These are phyloP conservation scores for Periconia sp. DNA, from an alignment of 2,329 filamentous ascomycete genomes.

Conservation along the genomic window DNA sequence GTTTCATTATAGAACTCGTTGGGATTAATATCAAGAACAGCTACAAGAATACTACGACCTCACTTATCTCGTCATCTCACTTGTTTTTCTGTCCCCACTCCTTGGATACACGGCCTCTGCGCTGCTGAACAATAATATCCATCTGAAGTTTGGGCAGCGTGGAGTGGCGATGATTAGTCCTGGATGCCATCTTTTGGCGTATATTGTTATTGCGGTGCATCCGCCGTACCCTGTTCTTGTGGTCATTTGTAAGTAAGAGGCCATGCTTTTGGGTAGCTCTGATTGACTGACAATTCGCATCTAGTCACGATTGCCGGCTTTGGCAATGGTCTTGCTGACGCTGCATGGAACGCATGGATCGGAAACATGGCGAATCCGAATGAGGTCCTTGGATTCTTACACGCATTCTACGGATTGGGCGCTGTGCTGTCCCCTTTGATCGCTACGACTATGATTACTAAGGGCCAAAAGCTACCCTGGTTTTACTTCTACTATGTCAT, in stretches of 20 bases:
- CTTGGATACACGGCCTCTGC: slow-evolving; percentile 69
- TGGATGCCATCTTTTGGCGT: slow-evolving; percentile 67
- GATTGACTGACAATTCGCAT: too few species aligned
- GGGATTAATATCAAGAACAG: slow-evolving; percentile 39
- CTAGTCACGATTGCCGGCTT: slow-evolving; percentile 68
- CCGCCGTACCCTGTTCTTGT: slow-evolving; percentile 73
- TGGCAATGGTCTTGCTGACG: slow-evolving; percentile 72
- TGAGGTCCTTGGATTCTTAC: slow-evolving; percentile 74
- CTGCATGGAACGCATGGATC: slow-evolving; percentile 62
- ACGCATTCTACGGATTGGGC: slow-evolving; percentile 74
- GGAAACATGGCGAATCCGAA: slow-evolving; percentile 78
- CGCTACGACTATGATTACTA: slow-evolving; percentile 75
- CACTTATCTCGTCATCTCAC: slow-evolving; percentile 67
- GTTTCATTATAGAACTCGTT: neutral
- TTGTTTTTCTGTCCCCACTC: slow-evolving; percentile 71
- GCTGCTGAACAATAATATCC: slow-evolving; percentile 68
- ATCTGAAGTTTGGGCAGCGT: slow-evolving; percentile 70
- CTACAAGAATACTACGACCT: slow-evolving; percentile 68
- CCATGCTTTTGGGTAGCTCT: too few species aligned
- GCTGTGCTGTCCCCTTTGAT: slow-evolving; percentile 73
- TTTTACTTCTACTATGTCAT: slow-evolving; percentile 79
- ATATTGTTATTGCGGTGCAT: slow-evolving; percentile 69
- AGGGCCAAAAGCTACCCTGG: slow-evolving; percentile 64
- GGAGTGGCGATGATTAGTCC: slow-evolving; percentile 73
- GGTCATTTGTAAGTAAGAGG: slow-evolving; percentile 55